These are phyloP conservation scores for Wickerhamomyces silvicola DNA, from an alignment of 805 yeast species.

Conservation along the genomic window DNA sequence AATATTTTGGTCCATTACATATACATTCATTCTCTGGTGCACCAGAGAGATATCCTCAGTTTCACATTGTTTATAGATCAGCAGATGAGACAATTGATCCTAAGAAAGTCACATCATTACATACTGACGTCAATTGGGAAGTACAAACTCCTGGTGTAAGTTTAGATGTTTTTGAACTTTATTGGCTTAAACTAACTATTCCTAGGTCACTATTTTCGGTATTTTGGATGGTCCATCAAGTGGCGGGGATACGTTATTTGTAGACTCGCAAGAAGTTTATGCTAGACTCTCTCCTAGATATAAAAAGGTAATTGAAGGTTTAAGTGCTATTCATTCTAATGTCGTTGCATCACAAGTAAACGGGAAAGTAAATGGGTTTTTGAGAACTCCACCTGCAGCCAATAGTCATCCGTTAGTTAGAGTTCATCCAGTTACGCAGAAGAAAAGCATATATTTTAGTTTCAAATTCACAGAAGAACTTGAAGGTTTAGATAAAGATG, in stretches of 20 bases:
- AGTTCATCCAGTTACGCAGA: background rate
- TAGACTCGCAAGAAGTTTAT: slow-evolving; percentile 1
- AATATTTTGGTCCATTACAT: slow-evolving; percentile 64
- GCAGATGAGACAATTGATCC: slow-evolving; percentile 1
- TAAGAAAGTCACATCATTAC: background rate
- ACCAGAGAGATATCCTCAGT: slow-evolving; percentile 50
- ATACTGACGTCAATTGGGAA: slow-evolving; percentile 1
- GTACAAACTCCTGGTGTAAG: no score
- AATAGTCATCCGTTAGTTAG: slow-evolving; percentile 9
- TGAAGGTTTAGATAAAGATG: slow-evolving; percentile 2
- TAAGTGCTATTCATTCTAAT: background rate
- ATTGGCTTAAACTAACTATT: no score
- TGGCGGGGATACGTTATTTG: slow-evolving; percentile 5
- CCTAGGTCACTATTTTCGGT: slow-evolving; percentile 19
- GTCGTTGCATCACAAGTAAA: slow-evolving; percentile 16
- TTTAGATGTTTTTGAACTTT: no score
- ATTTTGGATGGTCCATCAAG: slow-evolving; percentile 1
- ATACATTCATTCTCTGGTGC: slow-evolving; percentile 72
- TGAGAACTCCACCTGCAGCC: slow-evolving; percentile 37
- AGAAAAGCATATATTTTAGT: slow-evolving; percentile 1
- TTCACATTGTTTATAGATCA: slow-evolving; percentile 48
- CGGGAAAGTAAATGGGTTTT: slow-evolving; percentile 36
- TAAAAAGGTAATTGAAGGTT: slow-evolving; percentile 1
- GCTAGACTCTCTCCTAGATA: slow-evolving; percentile 2
- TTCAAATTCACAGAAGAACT: slow-evolving; percentile 1